Percentiles rank a stretch among this genome's conserved stretches.
Conservation (phyloP, 345 rosid genomes). For the Boechera divaricarpa region DNA sequence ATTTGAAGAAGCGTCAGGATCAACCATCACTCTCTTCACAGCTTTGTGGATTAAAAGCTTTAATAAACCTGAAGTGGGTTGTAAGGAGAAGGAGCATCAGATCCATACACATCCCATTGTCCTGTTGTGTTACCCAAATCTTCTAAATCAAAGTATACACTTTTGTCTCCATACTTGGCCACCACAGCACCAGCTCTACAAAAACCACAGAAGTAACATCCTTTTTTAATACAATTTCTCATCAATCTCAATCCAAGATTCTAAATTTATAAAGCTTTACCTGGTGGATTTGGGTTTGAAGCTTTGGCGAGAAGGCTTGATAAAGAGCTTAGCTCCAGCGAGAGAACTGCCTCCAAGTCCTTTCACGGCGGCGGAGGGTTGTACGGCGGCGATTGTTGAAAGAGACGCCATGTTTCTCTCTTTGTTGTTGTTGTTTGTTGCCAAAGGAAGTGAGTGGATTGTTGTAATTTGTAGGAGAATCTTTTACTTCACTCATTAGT, state of each 20-base stretch:
- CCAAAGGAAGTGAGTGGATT: slow-evolving; percentile 26
- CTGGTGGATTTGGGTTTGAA: slow-evolving; percentile 55
- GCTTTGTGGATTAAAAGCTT: not conserved
- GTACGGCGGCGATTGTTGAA: slow-evolving; percentile 62
- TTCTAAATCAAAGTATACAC: slow-evolving; percentile 95
- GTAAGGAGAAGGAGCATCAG: slow-evolving; percentile 97
- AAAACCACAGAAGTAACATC: not conserved
- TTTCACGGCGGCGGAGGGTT: slow-evolving; percentile 63
- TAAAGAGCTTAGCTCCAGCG: slow-evolving; percentile 67
- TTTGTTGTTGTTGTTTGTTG: slow-evolving; percentile 1
- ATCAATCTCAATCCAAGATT: slow-evolving; percentile 25
- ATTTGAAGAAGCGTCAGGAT: not conserved
- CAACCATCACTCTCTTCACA: no score
- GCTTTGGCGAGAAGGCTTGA: slow-evolving; percentile 68
- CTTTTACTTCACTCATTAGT: slow-evolving; percentile 9
- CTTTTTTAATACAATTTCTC: slow-evolving; percentile 5
- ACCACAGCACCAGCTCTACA: slow-evolving; percentile 66
- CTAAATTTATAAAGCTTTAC: slow-evolving; percentile 10
- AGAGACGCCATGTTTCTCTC: slow-evolving; percentile 76
- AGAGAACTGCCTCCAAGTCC: slow-evolving; percentile 81
- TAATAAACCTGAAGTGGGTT: slow-evolving; percentile 80
- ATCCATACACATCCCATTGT: slow-evolving; percentile 94
- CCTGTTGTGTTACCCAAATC: slow-evolving; percentile 98
- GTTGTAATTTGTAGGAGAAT: slow-evolving; percentile 39
- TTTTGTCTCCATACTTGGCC: slow-evolving; percentile 96